phyloP scores from a whole-genome alignment of 1,139 yeast genomes.

The Blastobotrys capitulatus region DNA sequence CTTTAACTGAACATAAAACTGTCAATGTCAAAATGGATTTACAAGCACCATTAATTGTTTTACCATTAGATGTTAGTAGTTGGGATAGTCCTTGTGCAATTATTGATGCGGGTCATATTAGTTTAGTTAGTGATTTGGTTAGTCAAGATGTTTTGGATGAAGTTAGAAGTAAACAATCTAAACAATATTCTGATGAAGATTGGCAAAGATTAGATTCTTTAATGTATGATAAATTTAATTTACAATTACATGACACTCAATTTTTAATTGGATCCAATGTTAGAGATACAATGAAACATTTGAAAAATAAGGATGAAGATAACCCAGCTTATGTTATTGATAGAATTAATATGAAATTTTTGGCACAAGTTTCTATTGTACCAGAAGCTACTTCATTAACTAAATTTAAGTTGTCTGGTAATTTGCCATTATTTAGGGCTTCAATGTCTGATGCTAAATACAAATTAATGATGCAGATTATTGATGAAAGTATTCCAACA shows the following conservation, averaged over 20 bases:
- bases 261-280: conserved; percentile 81
- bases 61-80: conserved; percentile 76
- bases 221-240: conserved; percentile 84
- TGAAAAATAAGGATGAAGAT: conserved; percentile 29
- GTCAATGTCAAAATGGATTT: conserved; percentile 77
- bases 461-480: conserved; percentile 72
- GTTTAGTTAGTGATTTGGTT: conserved; percentile 75
- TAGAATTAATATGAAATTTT: conserved; percentile 64
- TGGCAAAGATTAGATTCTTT: conserved; percentile 66
- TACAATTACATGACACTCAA: conserved; percentile 81
- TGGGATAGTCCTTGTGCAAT: conserved; percentile 87
- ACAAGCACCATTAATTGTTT: conserved; percentile 88
- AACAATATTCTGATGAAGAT: conserved; percentile 64
- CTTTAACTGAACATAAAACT: conserved; percentile 91
- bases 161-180: conserved; percentile 58
- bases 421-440: conserved; percentile 67
- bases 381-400: conserved; percentile 78
- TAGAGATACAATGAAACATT: conserved; percentile 57
- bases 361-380: conserved; percentile 74
- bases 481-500: conserved; percentile 66
- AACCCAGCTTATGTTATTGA: conserved; percentile 60
- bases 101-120: conserved; percentile 93
- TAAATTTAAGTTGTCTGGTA: conserved; percentile 67
- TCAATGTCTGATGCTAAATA: conserved; percentile 85
- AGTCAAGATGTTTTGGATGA: conserved; percentile 65